Conservation (phyloP, 768 basidiomycete genomes). For the Phylloporus sp. region DNA sequence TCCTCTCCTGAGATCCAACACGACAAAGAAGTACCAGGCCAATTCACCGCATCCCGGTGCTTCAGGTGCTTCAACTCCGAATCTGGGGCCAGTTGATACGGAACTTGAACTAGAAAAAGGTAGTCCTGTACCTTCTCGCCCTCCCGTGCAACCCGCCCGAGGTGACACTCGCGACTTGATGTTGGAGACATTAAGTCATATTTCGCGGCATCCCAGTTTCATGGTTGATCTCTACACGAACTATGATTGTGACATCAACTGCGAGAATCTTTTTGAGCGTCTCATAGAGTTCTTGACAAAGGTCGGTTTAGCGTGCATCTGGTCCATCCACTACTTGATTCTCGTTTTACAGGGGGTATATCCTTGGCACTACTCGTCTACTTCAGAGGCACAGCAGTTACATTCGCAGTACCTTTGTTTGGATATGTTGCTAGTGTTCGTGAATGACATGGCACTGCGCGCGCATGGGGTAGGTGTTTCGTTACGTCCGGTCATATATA, state of each 20-base stretch:
- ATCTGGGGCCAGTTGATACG: slow-evolving; percentile 35
- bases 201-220: slow-evolving; percentile 81
- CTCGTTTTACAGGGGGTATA: slow-evolving; percentile 66
- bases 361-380: slow-evolving; percentile 56
- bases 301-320: slow-evolving; percentile 39
- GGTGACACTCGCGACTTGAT: slow-evolving; percentile 88
- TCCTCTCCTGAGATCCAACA: slow-evolving; percentile 24
- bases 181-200: slow-evolving; percentile 79
- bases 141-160: slow-evolving; percentile 69
- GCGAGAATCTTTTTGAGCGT: slow-evolving; percentile 93
- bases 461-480: slow-evolving; percentile 41
- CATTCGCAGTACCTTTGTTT: slow-evolving; percentile 84
- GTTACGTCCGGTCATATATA: slow-evolving; percentile 5
- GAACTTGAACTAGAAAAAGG: slow-evolving; percentile 47
- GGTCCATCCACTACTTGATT: slow-evolving; percentile 5
- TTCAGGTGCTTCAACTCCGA: slow-evolving; percentile 43
- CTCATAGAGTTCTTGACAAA: slow-evolving; percentile 85
- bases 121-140: slow-evolving; percentile 47
- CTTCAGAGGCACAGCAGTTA: slow-evolving; percentile 60
- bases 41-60: slow-evolving; percentile 54
- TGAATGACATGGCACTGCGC: slow-evolving; percentile 83
- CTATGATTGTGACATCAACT: slow-evolving; percentile 96
- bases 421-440: slow-evolving; percentile 81
- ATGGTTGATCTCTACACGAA: slow-evolving; percentile 96
- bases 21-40: slow-evolving; percentile 32